phyloP scores from a whole-genome alignment of 257 asterid species.

The Solanum paucissectum region DNA sequence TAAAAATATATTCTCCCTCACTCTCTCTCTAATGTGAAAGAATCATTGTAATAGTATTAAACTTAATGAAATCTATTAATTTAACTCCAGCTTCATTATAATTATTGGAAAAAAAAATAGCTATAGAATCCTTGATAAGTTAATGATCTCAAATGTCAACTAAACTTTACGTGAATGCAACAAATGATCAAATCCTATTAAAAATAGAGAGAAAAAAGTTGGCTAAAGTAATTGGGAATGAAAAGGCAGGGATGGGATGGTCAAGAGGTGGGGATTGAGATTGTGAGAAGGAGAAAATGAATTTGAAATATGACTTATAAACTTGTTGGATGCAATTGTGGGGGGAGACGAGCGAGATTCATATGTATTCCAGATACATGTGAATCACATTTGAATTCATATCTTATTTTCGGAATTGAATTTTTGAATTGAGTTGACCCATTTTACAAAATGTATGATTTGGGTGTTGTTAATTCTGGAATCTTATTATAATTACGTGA shows the following conservation, averaged over 20 bases:
- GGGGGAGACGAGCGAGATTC: too few relatives aligned
- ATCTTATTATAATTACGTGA: too few relatives aligned
- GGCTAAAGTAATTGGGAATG: background rate
- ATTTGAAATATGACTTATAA: too few relatives aligned
- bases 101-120: background rate
- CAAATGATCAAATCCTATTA: background rate
- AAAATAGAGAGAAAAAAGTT: background rate
- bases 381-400: too few relatives aligned
- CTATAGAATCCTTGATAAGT: background rate
- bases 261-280: too few relatives aligned
- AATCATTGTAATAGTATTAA: background rate
- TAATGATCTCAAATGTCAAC: background rate
- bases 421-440: too few relatives aligned
- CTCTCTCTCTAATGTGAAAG: too few relatives aligned
- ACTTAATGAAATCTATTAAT: background rate
- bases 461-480: too few relatives aligned
- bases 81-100: background rate
- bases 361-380: accelerated
- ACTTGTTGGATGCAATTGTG: too few relatives aligned
- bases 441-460: too few relatives aligned
- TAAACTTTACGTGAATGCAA: background rate
- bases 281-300: background rate
- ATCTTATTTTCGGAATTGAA: too few relatives aligned
- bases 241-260: background rate
- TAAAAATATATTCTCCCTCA: background rate